Percentiles rank a stretch among this genome's conserved stretches.
These are phyloP conservation scores for Colletotrichum navitas DNA, from an alignment of 2,329 filamentous ascomycete species.

Conservation along the genomic window DNA sequence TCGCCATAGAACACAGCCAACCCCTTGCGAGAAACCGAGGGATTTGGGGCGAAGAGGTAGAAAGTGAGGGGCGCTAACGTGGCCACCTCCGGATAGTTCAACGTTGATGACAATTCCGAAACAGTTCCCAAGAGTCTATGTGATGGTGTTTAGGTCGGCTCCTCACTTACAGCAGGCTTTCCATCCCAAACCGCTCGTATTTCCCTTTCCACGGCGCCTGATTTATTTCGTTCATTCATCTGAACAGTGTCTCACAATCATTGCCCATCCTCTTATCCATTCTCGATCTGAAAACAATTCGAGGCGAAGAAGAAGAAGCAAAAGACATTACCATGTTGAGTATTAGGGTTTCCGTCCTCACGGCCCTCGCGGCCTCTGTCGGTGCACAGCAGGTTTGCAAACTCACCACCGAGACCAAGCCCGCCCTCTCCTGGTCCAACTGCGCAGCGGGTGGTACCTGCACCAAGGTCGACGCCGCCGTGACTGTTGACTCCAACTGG, in stretches of 20 bases:
- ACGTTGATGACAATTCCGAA: conserved; percentile 17
- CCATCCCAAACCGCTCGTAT: conserved; percentile 15
- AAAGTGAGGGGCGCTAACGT: conserved; percentile 5
- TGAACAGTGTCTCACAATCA: conserved; percentile 12
- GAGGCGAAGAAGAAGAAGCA: not conserved
- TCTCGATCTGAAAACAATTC: not conserved
- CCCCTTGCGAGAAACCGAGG: conserved; percentile 23
- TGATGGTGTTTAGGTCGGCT: conserved; percentile 21
- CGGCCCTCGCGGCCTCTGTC: conserved; percentile 48
- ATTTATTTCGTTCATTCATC: conserved; percentile 23
- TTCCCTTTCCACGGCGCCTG: conserved; percentile 17
- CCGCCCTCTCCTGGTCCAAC: conserved; percentile 64
- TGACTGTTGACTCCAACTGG: conserved; percentile 73
- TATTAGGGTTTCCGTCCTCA: conserved; percentile 54
- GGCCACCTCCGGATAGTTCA: conserved; percentile 28
- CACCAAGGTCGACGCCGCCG: conserved; percentile 60
- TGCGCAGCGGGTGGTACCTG: conserved; percentile 66
- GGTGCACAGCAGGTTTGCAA: conserved; percentile 66
- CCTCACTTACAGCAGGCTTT: not conserved
- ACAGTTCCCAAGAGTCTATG: conserved; percentile 36
- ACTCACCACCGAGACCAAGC: conserved; percentile 63
- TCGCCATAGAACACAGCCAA: not conserved
- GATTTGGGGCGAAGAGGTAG: not conserved
- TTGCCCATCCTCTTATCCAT: conserved; percentile 4
- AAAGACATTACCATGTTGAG: conserved; percentile 35